phyloP scores from a whole-genome alignment of 176 grass and related monocot genomes.

The Phoenix dactylifera region DNA sequence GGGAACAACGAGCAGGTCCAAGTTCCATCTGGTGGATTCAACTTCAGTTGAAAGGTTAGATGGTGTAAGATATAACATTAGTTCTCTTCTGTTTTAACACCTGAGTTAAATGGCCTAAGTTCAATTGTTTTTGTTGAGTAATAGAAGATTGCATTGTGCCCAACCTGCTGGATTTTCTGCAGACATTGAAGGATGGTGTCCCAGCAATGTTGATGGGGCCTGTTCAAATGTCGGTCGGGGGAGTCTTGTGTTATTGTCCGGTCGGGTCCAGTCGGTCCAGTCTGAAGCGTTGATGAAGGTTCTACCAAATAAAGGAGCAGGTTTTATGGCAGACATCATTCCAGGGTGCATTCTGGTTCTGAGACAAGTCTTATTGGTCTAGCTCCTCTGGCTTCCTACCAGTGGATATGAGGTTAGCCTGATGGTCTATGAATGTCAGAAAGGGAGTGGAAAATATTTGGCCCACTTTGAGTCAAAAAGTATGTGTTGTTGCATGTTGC shows the following conservation, averaged over 20 bases:
- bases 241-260: conserved; percentile 41
- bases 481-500: conserved; percentile 2
- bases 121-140: background rate
- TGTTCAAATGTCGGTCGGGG: conserved; percentile 35
- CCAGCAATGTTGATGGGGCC: conserved; percentile 43
- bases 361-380: conserved; percentile 8
- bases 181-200: conserved; percentile 26
- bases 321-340: conserved; percentile 26
- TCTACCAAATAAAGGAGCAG: conserved; percentile 39
- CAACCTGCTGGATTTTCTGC: conserved; percentile 18
- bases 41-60: conserved; percentile 43
- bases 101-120: background rate
- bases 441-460: conserved; percentile 24
- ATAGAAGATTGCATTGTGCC: background rate
- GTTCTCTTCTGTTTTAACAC: background rate
- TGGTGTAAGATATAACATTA: background rate
- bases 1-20: conserved; percentile 19
- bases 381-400: background rate
- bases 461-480: conserved; percentile 2
- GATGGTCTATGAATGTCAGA: background rate
- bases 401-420: no score
- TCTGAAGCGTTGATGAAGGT: conserved; percentile 48
- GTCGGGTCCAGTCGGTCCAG: conserved; percentile 50
- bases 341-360: conserved; percentile 34
- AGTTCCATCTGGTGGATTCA: conserved; percentile 49